phyloP scores from a whole-genome alignment of 805 yeast genomes.

The Lipomyces kockii region DNA sequence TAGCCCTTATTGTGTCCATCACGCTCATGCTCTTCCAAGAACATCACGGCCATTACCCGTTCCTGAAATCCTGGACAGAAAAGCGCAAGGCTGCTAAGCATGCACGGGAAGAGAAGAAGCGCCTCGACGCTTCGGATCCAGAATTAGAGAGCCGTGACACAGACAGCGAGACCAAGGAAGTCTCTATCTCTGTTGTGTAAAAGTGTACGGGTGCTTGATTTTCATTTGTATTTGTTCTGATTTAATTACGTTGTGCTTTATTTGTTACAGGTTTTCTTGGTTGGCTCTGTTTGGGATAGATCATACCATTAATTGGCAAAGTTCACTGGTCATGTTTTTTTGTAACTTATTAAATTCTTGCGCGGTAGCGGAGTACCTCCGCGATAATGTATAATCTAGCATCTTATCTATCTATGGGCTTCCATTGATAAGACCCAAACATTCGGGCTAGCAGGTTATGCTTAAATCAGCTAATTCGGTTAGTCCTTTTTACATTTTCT shows the following conservation, averaged over 20 bases:
- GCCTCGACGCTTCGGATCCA: neutral
- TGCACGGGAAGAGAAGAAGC: conserved; percentile 8
- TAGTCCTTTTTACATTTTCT: too few relatives aligned
- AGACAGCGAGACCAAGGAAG: conserved; percentile 2
- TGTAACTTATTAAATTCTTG: neutral
- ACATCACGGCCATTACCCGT: conserved; percentile 57
- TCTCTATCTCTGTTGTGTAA: neutral
- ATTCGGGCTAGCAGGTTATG: too few relatives aligned
- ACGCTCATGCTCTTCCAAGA: conserved; percentile 78
- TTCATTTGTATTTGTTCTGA: neutral
- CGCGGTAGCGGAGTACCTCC: neutral
- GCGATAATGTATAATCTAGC: neutral
- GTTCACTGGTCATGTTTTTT: neutral
- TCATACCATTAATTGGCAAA: neutral
- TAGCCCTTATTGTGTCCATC: conserved; percentile 61
- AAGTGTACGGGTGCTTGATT: neutral
- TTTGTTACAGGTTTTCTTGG: neutral
- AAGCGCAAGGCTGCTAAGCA: conserved; percentile 20
- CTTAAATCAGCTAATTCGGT: too few relatives aligned
- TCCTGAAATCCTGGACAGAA: conserved; percentile 22
- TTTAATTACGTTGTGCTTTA: neutral
- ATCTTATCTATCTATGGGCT: neutral
- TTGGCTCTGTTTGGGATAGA: neutral
- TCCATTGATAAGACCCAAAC: too few relatives aligned
- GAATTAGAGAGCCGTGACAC: neutral